Evolutionary conservation across 2,329 filamentous ascomycete genomes (phyloP).

Genomic region (Lecanicillium sp.): DNA sequence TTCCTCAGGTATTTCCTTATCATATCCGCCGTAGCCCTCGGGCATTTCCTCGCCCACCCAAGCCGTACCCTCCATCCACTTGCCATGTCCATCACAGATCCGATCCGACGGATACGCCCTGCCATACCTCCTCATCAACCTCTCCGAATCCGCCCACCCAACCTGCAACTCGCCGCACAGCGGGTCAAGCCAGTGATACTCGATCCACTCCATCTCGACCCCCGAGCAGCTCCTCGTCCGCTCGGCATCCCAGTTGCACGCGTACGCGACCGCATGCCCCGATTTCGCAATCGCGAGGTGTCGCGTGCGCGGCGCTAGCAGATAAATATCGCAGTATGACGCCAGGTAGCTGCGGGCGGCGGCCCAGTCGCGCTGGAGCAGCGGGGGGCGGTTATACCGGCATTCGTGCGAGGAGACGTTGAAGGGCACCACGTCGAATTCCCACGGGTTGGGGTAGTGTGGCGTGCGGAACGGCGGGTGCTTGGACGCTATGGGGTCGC

Average conservation of each 20-base stretch:
- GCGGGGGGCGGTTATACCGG: too few species aligned
- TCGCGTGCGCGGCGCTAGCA: not conserved
- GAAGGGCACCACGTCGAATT: too few species aligned
- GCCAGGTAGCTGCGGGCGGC: not conserved
- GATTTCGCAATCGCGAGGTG: not conserved
- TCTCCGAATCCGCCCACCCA: not conserved
- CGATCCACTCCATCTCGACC: not conserved
- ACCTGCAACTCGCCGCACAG: not conserved
- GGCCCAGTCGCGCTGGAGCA: not conserved
- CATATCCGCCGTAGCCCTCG: too few species aligned
- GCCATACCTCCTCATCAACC: not conserved
- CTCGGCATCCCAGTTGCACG: not conserved
- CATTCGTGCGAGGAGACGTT: too few species aligned
- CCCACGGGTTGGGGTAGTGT: too few species aligned
- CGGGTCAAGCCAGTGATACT: not conserved
- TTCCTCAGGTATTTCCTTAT: too few species aligned
- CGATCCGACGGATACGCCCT: not conserved
- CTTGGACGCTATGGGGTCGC: too few species aligned
- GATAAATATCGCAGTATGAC: not conserved
- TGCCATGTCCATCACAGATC: not conserved
- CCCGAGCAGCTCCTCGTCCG: not conserved
- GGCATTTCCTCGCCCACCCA: not conserved
- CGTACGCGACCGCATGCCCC: not conserved
- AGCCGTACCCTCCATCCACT: too few species aligned
- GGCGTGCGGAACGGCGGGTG: too few species aligned